Evolutionary conservation across 345 rosid species (phyloP), one percentile per base, ranked within the genome.

Genomic region (Raphanus raphanistrum): DNA sequence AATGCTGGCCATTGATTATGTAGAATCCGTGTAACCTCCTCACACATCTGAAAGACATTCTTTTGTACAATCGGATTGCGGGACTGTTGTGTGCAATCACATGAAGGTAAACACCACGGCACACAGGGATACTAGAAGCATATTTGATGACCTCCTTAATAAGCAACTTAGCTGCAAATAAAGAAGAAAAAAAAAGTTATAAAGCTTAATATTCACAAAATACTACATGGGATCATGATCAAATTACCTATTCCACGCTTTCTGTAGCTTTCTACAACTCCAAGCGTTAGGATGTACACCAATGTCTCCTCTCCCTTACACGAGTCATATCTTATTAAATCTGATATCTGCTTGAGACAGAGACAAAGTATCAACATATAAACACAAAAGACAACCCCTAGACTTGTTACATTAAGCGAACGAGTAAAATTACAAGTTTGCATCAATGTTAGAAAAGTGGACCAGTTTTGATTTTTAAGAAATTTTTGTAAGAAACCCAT

Each of bases 41-140:
- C n/a, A 92, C 80, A 76, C 90, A 88, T 82, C 87, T 87, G 86
- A 91, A 91, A 29, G 90, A 86, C 95, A 95, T 90, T 86, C 90
- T 94, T 81, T 86, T 84, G 85, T 95, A 95, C 76, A 95, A 71
- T 79, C 82, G 82, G 71, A 95, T 92, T 63, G 99, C 99, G 8
- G 98, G 86, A 79, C 81, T 87, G 80, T 92, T 95, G 84, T 92
- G 90, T 59, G 98, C 90, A 73, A 91, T 90, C 71, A 95, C 99
- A 68, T 95, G 99, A 91, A 95, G 84, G 84, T 95, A 95, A 70
- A 89, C 91, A 65, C 97, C 97, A 72, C 87, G 87, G 64, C 98
- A 90, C 27, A 84, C 80, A 15, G 87, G 85, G 54, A 91, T 84
- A 63, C 75, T 86, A 27, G 87, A 82, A 71, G 97, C 89, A 74